These are phyloP conservation scores for Calonectria henricotiae DNA, from an alignment of 2,329 filamentous ascomycete genomes.

Conservation along the genomic window DNA sequence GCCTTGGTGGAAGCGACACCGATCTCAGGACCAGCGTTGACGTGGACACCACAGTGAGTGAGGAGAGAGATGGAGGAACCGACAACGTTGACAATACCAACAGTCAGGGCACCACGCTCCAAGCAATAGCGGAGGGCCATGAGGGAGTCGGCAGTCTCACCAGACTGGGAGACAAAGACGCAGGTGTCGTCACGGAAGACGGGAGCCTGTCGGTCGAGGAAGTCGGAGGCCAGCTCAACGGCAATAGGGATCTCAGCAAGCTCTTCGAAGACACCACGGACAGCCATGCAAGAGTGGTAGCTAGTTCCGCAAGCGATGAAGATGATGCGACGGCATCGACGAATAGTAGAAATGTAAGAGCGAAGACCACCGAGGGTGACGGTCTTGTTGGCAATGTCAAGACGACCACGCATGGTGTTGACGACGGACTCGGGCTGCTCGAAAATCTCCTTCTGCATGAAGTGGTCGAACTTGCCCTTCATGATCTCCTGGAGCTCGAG, in stretches of 20 bases:
- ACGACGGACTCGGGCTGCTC: conserved; percentile 99
- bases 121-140: conserved; percentile 98
- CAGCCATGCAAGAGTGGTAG: conserved; percentile 99
- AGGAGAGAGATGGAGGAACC: conserved; percentile 98
- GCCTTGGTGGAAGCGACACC: conserved; percentile 99
- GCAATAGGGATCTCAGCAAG: conserved; percentile 97
- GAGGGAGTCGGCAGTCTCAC: conserved; percentile 97
- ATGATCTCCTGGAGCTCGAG: conserved; percentile 99
- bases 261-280: conserved; percentile 97
- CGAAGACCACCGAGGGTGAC: conserved; percentile 96
- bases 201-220: conserved; percentile 95
- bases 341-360: conserved; percentile 97
- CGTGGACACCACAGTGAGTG: conserved; percentile 99
- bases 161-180: conserved; percentile 98
- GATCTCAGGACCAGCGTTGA: conserved; percentile 98
- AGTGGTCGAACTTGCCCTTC: conserved; percentile 99
- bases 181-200: conserved; percentile 99
- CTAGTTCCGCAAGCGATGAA: conserved; percentile 99
- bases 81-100: conserved; percentile 98
- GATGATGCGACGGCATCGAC: conserved; percentile 96
- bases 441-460: conserved; percentile 99
- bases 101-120: conserved; percentile 96
- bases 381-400: conserved; percentile 93
- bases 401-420: conserved; percentile 99
- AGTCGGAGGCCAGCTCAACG: conserved; percentile 97